These are phyloP conservation scores for Hanseniaspora gamundiae DNA, from an alignment of 1,139 yeast genomes.

Conservation along the genomic window DNA sequence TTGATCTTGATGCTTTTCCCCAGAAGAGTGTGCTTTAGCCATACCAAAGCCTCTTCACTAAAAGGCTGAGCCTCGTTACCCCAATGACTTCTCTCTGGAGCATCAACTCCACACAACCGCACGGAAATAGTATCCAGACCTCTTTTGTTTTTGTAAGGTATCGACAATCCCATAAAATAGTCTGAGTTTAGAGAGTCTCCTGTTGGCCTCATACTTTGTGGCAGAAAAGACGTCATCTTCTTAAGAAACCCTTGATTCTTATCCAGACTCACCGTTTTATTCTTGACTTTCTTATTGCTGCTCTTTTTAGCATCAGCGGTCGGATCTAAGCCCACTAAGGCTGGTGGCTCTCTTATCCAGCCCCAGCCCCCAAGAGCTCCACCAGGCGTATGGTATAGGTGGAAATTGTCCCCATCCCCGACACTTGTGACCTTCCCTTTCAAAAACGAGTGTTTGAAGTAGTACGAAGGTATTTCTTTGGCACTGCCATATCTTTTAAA, in stretches of 20 bases:
- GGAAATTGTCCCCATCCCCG: slow-evolving; percentile 94
- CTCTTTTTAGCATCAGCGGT: not conserved
- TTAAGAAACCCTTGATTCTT: not conserved
- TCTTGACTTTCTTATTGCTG: not conserved
- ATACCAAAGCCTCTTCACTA: slow-evolving; percentile 69
- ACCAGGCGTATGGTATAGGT: slow-evolving; percentile 89
- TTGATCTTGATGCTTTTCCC: slow-evolving; percentile 61
- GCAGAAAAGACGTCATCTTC: not conserved
- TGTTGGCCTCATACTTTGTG: not conserved
- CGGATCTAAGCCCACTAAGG: not conserved
- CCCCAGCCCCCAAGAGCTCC: slow-evolving; percentile 88
- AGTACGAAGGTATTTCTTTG: slow-evolving; percentile 29
- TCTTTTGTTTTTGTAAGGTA: slow-evolving; percentile 38
- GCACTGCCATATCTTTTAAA: slow-evolving; percentile 30
- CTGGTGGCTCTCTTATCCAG: slow-evolving; percentile 55
- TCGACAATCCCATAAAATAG: slow-evolving; percentile 29
- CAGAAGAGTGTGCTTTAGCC: slow-evolving; percentile 55
- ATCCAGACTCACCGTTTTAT: no score
- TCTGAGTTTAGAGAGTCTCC: slow-evolving; percentile 3
- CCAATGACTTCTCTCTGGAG: slow-evolving; percentile 92
- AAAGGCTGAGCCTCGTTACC: slow-evolving; percentile 90
- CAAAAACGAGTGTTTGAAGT: slow-evolving; percentile 35
- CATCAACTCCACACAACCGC: slow-evolving; percentile 90
- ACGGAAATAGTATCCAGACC: slow-evolving; percentile 36
- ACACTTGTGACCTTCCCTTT: slow-evolving; percentile 81